Evolutionary conservation across 768 basidiomycete species (phyloP).

Genomic region (Lactarius deliciosus): DNA sequence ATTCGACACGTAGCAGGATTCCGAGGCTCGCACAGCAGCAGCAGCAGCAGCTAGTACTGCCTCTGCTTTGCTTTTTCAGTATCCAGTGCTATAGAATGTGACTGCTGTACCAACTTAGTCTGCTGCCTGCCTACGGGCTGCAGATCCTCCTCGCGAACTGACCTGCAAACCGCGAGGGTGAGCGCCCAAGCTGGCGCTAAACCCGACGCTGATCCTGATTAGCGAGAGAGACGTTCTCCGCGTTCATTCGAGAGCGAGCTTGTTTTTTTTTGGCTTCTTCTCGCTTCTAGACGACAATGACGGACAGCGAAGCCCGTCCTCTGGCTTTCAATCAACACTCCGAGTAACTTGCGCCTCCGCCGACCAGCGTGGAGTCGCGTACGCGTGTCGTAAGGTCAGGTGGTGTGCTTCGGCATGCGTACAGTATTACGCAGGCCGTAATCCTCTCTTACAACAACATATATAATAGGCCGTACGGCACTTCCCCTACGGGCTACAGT

Average conservation of each 20-base stretch:
- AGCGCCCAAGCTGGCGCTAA: not conserved
- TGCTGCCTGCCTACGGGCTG: no score
- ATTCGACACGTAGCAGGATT: not conserved
- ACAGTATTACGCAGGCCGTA: no score
- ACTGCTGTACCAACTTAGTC: no score
- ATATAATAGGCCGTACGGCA: no score
- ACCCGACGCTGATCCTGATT: not conserved
- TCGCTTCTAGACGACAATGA: not conserved
- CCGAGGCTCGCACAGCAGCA: not conserved
- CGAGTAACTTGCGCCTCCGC: not conserved
- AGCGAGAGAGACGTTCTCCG: not conserved
- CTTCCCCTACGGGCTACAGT: no score
- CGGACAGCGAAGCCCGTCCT: not conserved
- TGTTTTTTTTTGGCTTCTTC: not conserved
- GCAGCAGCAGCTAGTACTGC: not conserved
- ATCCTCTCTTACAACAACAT: no score
- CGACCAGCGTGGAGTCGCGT: not conserved
- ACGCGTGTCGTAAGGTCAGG: not conserved
- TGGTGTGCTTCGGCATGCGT: not conserved
- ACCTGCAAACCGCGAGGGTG: not conserved
- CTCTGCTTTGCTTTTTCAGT: not conserved
- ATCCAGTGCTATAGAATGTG: no score
- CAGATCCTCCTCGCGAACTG: not conserved
- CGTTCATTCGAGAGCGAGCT: not conserved
- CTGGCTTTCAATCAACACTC: not conserved